phyloP scores from a whole-genome alignment of 2,329 filamentous ascomycete genomes.

The Ophiostoma tasmaniense region DNA sequence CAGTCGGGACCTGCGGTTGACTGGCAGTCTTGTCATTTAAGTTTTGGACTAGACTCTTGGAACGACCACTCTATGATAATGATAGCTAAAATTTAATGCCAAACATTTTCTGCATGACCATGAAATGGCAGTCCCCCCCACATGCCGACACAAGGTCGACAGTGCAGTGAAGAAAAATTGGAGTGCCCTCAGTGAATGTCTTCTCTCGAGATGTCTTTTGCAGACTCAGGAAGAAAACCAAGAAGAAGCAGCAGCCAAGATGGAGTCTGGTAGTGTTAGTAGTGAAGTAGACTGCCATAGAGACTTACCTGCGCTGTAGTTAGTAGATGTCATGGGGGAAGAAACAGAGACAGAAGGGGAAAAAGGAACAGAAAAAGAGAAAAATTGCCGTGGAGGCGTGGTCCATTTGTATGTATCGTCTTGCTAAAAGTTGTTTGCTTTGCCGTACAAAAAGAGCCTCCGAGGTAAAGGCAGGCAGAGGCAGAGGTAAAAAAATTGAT shows the following conservation, averaged over 20 bases:
- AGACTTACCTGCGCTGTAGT: slow-evolving; percentile 4
- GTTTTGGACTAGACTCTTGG: not conserved
- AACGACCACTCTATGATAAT: not conserved
- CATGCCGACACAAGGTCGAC: not conserved
- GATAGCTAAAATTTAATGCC: not conserved
- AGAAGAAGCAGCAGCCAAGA: slow-evolving; percentile 1
- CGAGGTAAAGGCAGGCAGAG: not conserved
- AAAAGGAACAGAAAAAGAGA: not conserved
- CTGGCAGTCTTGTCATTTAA: not conserved
- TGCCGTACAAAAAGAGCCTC: not conserved
- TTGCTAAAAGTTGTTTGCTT: not conserved
- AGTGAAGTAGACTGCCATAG: not conserved
- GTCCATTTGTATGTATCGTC: slow-evolving; percentile 6
- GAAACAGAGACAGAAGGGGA: not conserved
- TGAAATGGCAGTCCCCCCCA: not conserved
- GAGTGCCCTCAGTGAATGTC: not conserved
- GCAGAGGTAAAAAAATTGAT: not conserved
- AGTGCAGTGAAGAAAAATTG: slow-evolving; percentile 8
- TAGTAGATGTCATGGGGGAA: not conserved
- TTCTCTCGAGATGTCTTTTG: not conserved
- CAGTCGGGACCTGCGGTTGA: slow-evolving; percentile 34
- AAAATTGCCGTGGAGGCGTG: not conserved
- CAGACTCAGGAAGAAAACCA: not conserved
- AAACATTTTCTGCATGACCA: not conserved
- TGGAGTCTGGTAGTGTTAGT: not conserved